Base-by-base conservation (phyloP, 192 early-diverging fungal species). In the Linnemannia zychae region DNA sequence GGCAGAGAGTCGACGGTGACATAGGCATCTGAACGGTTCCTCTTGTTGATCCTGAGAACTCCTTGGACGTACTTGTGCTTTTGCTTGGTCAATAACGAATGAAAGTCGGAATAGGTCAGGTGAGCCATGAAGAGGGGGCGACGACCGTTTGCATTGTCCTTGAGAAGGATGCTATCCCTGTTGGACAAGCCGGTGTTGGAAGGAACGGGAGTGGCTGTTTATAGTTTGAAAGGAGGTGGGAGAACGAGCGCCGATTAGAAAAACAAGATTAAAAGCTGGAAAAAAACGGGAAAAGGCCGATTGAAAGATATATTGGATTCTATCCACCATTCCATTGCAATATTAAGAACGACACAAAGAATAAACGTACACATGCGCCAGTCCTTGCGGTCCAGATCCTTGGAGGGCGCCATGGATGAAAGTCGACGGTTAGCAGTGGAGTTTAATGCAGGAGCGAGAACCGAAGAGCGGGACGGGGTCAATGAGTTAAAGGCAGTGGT, bases 21-120 rank as follows among this genome's bases (percentile, higher is more conserved):
- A 87, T 99, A 99, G 37, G 96, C 97, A 83, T 98, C 97, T 57
- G 90, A 92, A 33, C 94, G 90, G 80, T 96, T 96, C 49, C 93
- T 90, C 50, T 95, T 95, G 90, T 97, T 99, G 81, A 98, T 92
- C 66, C 98, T 92, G 22, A 99, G 77, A 12, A 92, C 89, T 36
- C 97, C 98, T 28, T 93, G 88, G n/a, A 95, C 88, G 28, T 97
- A 88, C 20, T 87, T 76, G 53, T 93, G 87, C 22, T 81, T 68
- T 66, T 91, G 83, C 18, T 85, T 85, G 65, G 83, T 88, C 37
- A 93, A 76, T 7, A 91, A 71, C 11, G 90, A 89, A 34, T 90
- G 87, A 48, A 93, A 80, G 36, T 90, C 90, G 7, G 88, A 89
- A 71, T 91, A 91, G 6, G 92, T 91, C 50, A 93, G 67, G 72